Percentiles rank a stretch among this genome's conserved stretches.
These are phyloP conservation scores for Solanum bulbocastanum DNA, from an alignment of 257 asterid genomes.

Conservation along the genomic window DNA sequence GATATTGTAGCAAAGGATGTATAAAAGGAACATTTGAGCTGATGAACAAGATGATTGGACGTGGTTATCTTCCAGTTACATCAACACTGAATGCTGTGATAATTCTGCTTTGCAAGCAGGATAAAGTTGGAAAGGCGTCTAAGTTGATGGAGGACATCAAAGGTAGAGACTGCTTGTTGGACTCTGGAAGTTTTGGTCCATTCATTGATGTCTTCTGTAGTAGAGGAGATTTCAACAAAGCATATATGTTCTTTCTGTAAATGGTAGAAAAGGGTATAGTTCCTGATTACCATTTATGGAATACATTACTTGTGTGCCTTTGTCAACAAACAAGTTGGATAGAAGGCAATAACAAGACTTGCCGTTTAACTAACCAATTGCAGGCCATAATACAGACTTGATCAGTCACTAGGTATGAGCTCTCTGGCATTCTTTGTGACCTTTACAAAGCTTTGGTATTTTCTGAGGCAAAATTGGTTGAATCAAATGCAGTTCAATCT, in stretches of 20 bases:
- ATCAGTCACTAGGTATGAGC: background rate
- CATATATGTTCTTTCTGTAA: constrained; percentile 26
- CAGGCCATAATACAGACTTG: constrained; percentile 12
- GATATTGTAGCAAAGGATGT: constrained; percentile 29
- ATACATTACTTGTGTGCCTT: constrained; percentile 28
- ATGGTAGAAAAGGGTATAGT: constrained; percentile 49
- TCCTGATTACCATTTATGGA: constrained; percentile 48
- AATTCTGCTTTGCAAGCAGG: constrained; percentile 45
- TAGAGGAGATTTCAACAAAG: constrained; percentile 41
- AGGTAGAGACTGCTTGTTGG: constrained; percentile 37
- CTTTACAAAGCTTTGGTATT: background rate
- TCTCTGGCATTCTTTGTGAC: background rate
- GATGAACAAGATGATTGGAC: constrained; percentile 42
- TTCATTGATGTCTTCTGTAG: constrained; percentile 28
- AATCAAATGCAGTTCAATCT: background rate
- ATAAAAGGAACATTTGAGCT: constrained; percentile 57
- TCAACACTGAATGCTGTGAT: constrained; percentile 45
- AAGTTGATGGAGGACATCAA: constrained; percentile 62
- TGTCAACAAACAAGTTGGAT: constrained; percentile 8
- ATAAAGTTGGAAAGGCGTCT: constrained; percentile 33
- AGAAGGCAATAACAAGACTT: constrained; percentile 10
- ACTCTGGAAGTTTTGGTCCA: constrained; percentile 44
- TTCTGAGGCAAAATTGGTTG: background rate
- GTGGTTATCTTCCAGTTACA: constrained; percentile 36
- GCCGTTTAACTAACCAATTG: constrained; percentile 15